phyloP scores from a whole-genome alignment of 148 eudicot species.

The Dysphania ambrosioides region DNA sequence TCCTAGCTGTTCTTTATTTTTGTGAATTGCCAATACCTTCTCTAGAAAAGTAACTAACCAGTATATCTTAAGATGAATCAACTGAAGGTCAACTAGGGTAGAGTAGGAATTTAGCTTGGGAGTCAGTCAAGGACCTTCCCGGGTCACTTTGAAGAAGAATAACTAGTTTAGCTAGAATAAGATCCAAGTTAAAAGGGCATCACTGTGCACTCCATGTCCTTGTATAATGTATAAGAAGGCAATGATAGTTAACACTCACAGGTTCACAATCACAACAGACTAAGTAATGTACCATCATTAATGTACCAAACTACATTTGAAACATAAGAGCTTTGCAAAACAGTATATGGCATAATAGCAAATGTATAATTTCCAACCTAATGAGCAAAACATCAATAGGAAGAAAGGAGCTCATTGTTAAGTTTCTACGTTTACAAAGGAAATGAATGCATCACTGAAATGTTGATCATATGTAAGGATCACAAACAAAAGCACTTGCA shows the following conservation, averaged over 20 bases:
- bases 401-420: no score
- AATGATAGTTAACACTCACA: no score
- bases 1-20: no score
- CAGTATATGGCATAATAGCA: no score
- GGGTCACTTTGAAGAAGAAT: constrained; percentile 15
- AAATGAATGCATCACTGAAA: no score
- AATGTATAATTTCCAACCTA: no score
- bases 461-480: background rate
- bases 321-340: no score
- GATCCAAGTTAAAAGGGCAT: constrained; percentile 16
- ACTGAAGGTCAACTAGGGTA: background rate
- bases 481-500: background rate
- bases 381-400: no score
- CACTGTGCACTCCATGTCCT: background rate
- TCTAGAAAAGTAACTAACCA: constrained; percentile 12
- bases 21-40: background rate
- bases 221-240: constrained; percentile 4
- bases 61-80: constrained; percentile 2
- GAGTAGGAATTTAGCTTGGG: constrained; percentile 4
- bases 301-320: no score
- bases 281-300: no score
- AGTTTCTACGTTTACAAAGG: no score
- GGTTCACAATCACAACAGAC: no score
- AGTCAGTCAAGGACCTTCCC: background rate
- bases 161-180: constrained; percentile 18